These are phyloP conservation scores for Trametes maxima DNA, from an alignment of 768 basidiomycete species.

Conservation along the genomic window DNA sequence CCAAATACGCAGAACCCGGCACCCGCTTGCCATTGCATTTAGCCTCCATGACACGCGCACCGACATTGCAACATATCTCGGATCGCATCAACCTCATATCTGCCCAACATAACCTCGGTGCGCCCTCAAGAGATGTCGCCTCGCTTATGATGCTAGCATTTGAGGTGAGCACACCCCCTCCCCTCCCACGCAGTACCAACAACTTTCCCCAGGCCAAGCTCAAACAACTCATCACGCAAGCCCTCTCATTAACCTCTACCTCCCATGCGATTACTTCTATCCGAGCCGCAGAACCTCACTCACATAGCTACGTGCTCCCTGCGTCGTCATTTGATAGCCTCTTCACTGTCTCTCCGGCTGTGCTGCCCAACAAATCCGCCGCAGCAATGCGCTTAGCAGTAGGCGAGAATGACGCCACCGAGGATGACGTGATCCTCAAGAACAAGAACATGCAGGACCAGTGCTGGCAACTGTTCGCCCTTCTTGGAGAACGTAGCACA, in stretches of 20 bases:
- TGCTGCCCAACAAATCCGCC: conserved; percentile 78
- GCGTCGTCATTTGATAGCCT: conserved; percentile 75
- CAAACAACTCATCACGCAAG: conserved; percentile 82
- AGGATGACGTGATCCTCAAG: conserved; percentile 60
- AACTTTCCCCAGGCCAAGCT: conserved; percentile 61
- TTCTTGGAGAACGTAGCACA: conserved; percentile 73
- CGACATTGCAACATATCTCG: conserved; percentile 74
- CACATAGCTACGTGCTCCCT: conserved; percentile 50
- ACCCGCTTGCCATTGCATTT: conserved; percentile 72
- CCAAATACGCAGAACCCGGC: conserved; percentile 58
- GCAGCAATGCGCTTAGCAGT: conserved; percentile 71
- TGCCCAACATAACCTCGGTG: conserved; percentile 69
- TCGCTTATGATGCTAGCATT: conserved; percentile 75
- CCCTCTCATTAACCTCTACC: conserved; percentile 72
- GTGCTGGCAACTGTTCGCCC: conserved; percentile 76
- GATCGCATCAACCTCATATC: conserved; percentile 83
- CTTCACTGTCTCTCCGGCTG: conserved; percentile 74
- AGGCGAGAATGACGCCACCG: conserved; percentile 53
- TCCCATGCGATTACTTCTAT: conserved; percentile 81
- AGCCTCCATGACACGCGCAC: conserved; percentile 71
- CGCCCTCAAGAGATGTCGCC: conserved; percentile 64
- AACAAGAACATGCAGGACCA: conserved; percentile 61
- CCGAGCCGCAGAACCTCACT: conserved; percentile 51
- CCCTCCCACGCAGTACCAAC: background rate
- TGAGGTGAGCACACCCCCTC: conserved; percentile 52